These are phyloP conservation scores for Parsonsia alboflavescens DNA, from an alignment of 257 asterid species.

Conservation along the genomic window DNA sequence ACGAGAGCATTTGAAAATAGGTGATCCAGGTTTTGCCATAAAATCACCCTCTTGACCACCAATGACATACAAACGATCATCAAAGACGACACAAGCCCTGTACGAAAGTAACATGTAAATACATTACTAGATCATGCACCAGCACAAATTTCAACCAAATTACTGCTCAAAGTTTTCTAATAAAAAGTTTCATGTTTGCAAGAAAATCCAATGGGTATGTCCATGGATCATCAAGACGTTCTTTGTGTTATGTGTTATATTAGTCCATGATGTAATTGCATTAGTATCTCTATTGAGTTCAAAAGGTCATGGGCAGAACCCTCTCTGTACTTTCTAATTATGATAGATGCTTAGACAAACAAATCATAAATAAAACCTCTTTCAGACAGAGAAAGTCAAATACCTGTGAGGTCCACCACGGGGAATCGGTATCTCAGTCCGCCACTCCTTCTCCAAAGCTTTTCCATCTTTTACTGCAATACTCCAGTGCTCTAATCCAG, in stretches of 20 bases:
- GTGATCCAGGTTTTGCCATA: slow-evolving; percentile 96
- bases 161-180: not conserved
- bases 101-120: slow-evolving; percentile 15
- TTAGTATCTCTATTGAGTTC: not conserved
- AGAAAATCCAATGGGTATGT: not conserved
- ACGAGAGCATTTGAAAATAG: slow-evolving; percentile 87
- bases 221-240: not conserved
- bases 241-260: not conserved
- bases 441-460: slow-evolving; percentile 79
- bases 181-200: not conserved
- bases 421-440: slow-evolving; percentile 72
- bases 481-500: slow-evolving; percentile 85
- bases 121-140: not conserved
- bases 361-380: not conserved
- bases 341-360: not conserved
- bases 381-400: slow-evolving; percentile 15
- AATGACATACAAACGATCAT: slow-evolving; percentile 58
- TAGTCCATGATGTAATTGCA: not conserved
- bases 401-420: slow-evolving; percentile 98
- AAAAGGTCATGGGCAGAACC: not conserved
- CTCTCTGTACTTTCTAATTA: not conserved
- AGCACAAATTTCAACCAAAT: slow-evolving; percentile 16
- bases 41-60: slow-evolving; percentile 98
- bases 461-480: slow-evolving; percentile 78
- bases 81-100: slow-evolving; percentile 77